phyloP scores from a whole-genome alignment of 768 basidiomycete species.

The Leucocoprinus leucothites region DNA sequence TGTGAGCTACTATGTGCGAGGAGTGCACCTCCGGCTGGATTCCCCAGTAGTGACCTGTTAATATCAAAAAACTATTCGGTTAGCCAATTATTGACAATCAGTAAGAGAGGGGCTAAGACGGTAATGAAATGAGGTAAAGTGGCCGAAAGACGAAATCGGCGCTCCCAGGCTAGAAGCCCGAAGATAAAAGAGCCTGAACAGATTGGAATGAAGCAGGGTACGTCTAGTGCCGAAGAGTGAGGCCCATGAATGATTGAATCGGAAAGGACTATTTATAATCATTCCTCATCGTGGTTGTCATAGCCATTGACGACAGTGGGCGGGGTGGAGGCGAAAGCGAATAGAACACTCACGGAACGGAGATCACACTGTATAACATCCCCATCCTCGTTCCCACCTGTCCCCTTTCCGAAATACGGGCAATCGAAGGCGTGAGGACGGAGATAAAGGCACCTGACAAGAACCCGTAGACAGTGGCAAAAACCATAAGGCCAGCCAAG shows the following conservation, averaged over 20 bases:
- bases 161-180: constrained; percentile 2
- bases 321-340: not conserved
- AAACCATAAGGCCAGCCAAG: constrained; percentile 41
- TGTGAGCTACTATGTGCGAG: constrained; percentile 39
- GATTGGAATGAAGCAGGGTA: constrained; percentile 1
- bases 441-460: constrained; percentile 68
- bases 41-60: constrained; percentile 57
- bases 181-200: not conserved
- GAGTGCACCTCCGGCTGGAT: constrained; percentile 60
- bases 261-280: not conserved
- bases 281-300: not conserved
- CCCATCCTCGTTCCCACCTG: constrained; percentile 66
- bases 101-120: not conserved
- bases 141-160: not conserved
- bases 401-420: constrained; percentile 55
- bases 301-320: not conserved
- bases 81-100: not conserved
- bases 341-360: constrained; percentile 58
- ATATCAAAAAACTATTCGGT: not conserved
- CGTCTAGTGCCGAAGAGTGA: not conserved
- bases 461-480: constrained; percentile 59
- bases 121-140: not conserved
- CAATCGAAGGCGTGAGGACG: constrained; percentile 64
- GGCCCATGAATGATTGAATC: not conserved
- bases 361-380: constrained; percentile 59